These are phyloP conservation scores for Solidago caesia DNA, from an alignment of 129 eudicot genomes.

Conservation along the genomic window DNA sequence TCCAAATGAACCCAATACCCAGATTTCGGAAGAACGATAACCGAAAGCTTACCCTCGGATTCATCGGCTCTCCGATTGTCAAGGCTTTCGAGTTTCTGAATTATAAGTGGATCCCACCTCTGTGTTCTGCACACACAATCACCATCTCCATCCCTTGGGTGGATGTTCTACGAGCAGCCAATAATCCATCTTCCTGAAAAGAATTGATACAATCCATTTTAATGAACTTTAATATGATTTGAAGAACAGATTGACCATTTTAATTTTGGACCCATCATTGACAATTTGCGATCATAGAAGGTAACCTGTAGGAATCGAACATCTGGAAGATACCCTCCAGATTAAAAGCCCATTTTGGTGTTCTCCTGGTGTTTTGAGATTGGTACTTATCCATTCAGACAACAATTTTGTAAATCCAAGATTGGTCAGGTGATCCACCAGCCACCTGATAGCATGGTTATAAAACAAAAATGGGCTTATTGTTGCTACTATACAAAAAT, in stretches of 20 bases:
- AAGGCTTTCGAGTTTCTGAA: too few relatives aligned
- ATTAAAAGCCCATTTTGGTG: constrained; percentile 73
- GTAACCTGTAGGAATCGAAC: constrained; percentile 87
- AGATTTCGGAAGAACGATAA: too few relatives aligned
- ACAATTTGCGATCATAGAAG: neutral
- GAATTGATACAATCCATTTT: neutral
- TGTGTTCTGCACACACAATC: too few relatives aligned
- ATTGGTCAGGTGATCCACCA: constrained; percentile 78
- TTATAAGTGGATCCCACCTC: too few relatives aligned
- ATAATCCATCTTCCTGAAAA: constrained; percentile 71
- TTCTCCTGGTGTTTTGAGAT: constrained; percentile 71
- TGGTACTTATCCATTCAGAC: constrained; percentile 89
- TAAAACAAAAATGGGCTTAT: neutral
- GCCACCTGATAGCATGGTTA: constrained; percentile 54
- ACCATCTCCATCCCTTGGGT: constrained; percentile 71
- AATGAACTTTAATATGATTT: neutral
- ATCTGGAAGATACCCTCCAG: constrained; percentile 83
- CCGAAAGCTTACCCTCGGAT: too few relatives aligned
- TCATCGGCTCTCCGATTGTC: too few relatives aligned
- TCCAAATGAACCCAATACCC: too few relatives aligned
- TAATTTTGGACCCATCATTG: neutral
- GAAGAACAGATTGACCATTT: neutral
- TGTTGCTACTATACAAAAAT: neutral
- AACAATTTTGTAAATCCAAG: constrained; percentile 80
- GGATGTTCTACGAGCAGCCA: constrained; percentile 82